phyloP scores from a whole-genome alignment of 2,329 filamentous ascomycete species.

The Alternaria sp. region DNA sequence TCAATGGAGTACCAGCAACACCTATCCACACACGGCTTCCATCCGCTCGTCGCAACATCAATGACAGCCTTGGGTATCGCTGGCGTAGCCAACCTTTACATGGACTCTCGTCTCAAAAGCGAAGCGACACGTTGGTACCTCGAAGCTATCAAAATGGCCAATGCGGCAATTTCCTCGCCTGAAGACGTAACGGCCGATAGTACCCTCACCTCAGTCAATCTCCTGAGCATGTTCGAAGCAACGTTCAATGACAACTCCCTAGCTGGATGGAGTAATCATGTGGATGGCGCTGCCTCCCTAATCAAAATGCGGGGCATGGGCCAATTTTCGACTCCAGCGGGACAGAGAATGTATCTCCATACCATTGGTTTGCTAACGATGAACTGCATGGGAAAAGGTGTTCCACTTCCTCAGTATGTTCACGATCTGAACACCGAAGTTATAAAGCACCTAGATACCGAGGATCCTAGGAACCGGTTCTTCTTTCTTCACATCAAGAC shows the following conservation, averaged over 20 bases:
- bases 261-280: constrained; percentile 45
- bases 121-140: constrained; percentile 44
- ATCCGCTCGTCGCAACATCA: constrained; percentile 41
- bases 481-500: constrained; percentile 41
- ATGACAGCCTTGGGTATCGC: constrained; percentile 49
- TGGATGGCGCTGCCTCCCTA: constrained; percentile 46
- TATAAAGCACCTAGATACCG: constrained; percentile 25
- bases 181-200: constrained; percentile 40
- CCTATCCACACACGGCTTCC: constrained; percentile 42
- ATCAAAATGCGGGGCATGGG: constrained; percentile 41
- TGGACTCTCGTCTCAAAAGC: constrained; percentile 34
- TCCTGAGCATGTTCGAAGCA: constrained; percentile 43
- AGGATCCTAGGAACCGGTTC: constrained; percentile 38
- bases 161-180: constrained; percentile 39
- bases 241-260: constrained; percentile 42
- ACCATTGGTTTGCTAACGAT: constrained; percentile 37
- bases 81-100: constrained; percentile 41
- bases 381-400: constrained; percentile 39
- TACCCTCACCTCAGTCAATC: constrained; percentile 42
- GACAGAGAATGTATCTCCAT: constrained; percentile 45
- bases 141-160: constrained; percentile 43
- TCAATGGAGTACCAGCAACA: constrained; percentile 34
- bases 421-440: constrained; percentile 37
- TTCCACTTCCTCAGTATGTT: constrained; percentile 34
- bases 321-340: constrained; percentile 40